A percentile compares a stretch with the other conserved stretches of the same genome.
phyloP scores from a whole-genome alignment of 2,329 filamentous ascomycete species.

The Exophiala dermatitidis region DNA sequence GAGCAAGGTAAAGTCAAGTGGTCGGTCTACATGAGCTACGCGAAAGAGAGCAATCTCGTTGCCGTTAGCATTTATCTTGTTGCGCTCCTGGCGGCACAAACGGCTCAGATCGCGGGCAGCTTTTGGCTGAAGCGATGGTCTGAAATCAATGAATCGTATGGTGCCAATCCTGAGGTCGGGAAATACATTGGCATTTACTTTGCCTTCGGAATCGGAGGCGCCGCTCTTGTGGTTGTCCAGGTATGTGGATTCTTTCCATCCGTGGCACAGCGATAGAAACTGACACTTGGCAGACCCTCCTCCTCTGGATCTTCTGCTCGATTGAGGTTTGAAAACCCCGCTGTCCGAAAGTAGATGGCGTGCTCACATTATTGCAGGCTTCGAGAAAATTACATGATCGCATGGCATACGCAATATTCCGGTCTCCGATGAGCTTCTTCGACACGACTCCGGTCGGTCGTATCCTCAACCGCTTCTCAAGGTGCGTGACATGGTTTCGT shows the following conservation, averaged over 20 bases:
- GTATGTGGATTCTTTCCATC: constrained; percentile 8
- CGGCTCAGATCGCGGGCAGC: constrained; percentile 71
- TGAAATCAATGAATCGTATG: constrained; percentile 62
- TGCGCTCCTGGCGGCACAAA: constrained; percentile 72
- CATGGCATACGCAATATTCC: constrained; percentile 96
- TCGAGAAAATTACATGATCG: constrained; percentile 93
- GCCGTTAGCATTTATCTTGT: constrained; percentile 76
- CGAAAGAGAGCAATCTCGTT: constrained; percentile 81
- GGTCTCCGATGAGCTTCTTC: constrained; percentile 97
- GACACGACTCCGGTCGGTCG: constrained; percentile 95
- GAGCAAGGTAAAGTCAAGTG: constrained; percentile 98
- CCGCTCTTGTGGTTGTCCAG: constrained; percentile 78
- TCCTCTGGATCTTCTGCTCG: constrained; percentile 98
- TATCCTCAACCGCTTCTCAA: constrained; percentile 93
- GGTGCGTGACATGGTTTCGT: constrained; percentile 44
- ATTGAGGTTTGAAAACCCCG: constrained; percentile 63
- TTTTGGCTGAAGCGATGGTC: constrained; percentile 95
- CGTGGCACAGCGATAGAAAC: constrained; percentile 1
- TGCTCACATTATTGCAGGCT: constrained; percentile 47
- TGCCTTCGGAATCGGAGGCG: constrained; percentile 81
- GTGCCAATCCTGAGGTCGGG: constrained; percentile 66
- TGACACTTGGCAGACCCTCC: constrained; percentile 54
- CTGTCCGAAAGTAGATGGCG: not conserved
- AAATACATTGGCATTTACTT: constrained; percentile 96
- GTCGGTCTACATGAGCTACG: constrained; percentile 90